Evolutionary conservation across 2,329 filamentous ascomycete genomes (phyloP), one percentile per base, ranked within the genome.

Genomic region (Aspergillus sp.): DNA sequence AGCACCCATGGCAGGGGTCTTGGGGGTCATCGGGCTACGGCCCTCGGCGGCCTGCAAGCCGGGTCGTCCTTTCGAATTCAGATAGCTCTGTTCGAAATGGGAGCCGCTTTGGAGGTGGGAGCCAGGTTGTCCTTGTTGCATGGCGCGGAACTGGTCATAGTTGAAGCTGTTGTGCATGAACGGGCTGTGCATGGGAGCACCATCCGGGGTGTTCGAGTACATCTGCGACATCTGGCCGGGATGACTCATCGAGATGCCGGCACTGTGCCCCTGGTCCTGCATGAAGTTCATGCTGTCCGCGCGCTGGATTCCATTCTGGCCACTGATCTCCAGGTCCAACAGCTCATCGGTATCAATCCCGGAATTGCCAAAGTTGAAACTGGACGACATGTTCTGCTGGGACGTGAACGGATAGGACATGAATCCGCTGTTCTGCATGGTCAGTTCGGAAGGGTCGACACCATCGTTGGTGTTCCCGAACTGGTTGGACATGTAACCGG

Each of bases 181-280:
- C 0, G 93, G 93, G 64, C 91, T 97, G 66, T 95, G 89, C 55
- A 96, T 93, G 5, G 93, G 91, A 49, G 91, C 88, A 48, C 91
- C 91, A 56, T 97, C 93, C 3, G 93, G 92, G 2, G 92, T 96
- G 69, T 89, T 90, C 17, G 93, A 96, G 72, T 88, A 97, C 56
- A 90, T 85, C 65, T 88, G 71, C 13, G 71, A 88, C 66, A 91
- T 85, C 53, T 88, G 86, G 45, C 81, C 77, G 55, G 86, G 83
- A 58, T 89, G 86, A 63, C 87, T 82, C 54, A 85, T 81, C 34
- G 88, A 71, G 31, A 80, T 73, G 20, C 71, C 72, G 38, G 78
- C 74, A 53, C 76, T 67, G 54, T 75, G 79, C 9, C 16, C 13
- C 53, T 87, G 85, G 53, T 88, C 75, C 48, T 71, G 68, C 20